Evolutionary conservation across 495 filamentous ascomycete genomes (phyloP), one percentile per base, ranked within the genome.

Genomic region (Glarea lozoyensis): DNA sequence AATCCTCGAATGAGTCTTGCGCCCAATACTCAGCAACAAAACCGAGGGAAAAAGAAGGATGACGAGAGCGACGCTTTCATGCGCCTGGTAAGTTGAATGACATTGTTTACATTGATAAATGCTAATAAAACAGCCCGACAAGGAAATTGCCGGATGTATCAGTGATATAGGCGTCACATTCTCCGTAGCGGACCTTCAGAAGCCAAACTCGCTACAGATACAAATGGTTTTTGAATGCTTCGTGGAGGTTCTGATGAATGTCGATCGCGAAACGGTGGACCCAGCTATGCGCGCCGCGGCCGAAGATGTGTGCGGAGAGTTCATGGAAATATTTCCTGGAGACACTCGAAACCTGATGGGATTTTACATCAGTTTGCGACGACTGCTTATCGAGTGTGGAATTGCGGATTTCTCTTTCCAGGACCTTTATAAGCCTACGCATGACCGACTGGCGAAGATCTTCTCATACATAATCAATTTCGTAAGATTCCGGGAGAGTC

Each of bases 141-240:
- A 74, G 52, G 92, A 97, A 60, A 96, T 98, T 41, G 87, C 88
- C 54, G 88, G 84, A 56, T 98, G 92, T 62, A 94, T 98, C 68
- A 89, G 79, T 62, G 92, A 97, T 59, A 92, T 97, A 43, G 89
- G 88, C 34, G 84, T 98, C 40, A 75, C 76, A 3, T 95, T 96
- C 61, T 82, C 76, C 1, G 66, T 83, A n/a, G 81, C 84, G 48
- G 92, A 98, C 64, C 73, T 98, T 25, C 78, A 88, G 47, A 97
- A 94, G 57, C 92, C 92, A 3, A 92, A 94, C 52, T 81, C 93
- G 10, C 78, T 87, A 42, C 86, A 93, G 52, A 88, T 94, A 36
- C 93, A 97, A 63, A 84, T 87, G 72, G 84, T 98, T 24, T 89
- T 95, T 47, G 92, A 98, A 74, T 93, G 86, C 85, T 93, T 97